Evolutionary conservation across 805 yeast species (phyloP).

Genomic region (Sugiyamaella smithiae): DNA sequence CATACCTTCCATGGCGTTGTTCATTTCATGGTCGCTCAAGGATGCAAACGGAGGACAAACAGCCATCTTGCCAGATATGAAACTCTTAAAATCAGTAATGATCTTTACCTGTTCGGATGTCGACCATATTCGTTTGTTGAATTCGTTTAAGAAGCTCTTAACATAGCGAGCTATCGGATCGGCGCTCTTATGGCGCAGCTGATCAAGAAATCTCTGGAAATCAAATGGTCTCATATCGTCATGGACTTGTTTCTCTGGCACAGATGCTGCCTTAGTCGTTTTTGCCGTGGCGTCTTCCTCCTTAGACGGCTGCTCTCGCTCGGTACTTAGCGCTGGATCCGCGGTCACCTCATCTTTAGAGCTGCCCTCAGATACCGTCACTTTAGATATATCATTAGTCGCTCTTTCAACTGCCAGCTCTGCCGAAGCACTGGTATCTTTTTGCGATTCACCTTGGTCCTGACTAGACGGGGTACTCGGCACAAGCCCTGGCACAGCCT

Average conservation of each 20-base stretch:
- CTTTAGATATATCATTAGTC: not conserved
- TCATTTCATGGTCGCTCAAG: conserved; percentile 57
- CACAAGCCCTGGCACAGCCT: not conserved
- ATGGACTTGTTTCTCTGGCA: not conserved
- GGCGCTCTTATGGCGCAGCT: conserved; percentile 70
- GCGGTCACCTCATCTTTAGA: not conserved
- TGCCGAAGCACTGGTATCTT: not conserved
- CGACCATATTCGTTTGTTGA: conserved; percentile 65
- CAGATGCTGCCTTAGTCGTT: not conserved
- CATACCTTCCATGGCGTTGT: conserved; percentile 82
- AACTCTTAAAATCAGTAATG: conserved; percentile 69
- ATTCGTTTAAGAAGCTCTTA: conserved; percentile 77
- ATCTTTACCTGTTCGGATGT: conserved; percentile 76
- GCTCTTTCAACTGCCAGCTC: not conserved
- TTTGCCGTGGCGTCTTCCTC: not conserved
- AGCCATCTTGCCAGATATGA: conserved; percentile 53
- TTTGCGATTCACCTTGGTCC: not conserved
- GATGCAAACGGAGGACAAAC: conserved; percentile 70
- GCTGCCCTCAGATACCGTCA: not conserved
- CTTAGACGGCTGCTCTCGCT: not conserved
- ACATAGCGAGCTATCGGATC: conserved; percentile 87
- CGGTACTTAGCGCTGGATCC: not conserved
- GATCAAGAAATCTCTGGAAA: conserved; percentile 73
- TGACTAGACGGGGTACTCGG: no score
- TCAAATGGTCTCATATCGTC: conserved; percentile 52